Percentiles rank a stretch among this genome's conserved stretches.
These are phyloP conservation scores for Rhizophagus sp. DNA, from an alignment of 192 early-diverging fungal genomes.

Conservation along the genomic window DNA sequence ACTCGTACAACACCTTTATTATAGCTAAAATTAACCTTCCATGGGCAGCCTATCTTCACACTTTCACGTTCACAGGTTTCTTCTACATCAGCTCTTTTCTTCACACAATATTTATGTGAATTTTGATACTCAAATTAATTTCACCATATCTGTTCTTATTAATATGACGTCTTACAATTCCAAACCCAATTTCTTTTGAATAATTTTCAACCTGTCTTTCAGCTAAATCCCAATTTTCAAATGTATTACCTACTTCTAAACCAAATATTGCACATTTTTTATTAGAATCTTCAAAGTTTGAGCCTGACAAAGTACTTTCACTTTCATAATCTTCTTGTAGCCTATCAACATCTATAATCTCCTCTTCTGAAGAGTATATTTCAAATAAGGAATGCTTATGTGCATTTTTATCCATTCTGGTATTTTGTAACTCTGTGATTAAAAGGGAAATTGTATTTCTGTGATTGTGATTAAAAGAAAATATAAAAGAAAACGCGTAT, in stretches of 20 bases:
- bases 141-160: not conserved
- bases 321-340: too few species aligned
- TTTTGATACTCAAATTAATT: not conserved
- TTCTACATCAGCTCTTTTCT: not conserved
- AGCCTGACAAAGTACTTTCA: too few species aligned
- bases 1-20: not conserved
- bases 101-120: not conserved
- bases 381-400: too few species aligned
- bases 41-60: not conserved
- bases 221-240: not conserved
- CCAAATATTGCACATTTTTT: too few species aligned
- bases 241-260: not conserved
- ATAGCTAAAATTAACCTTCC: not conserved
- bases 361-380: too few species aligned
- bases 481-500: too few species aligned
- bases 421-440: too few species aligned
- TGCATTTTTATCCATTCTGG: too few species aligned
- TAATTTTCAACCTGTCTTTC: not conserved
- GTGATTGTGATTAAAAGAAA: too few species aligned
- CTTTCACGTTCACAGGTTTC: not conserved
- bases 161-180: not conserved
- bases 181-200: not conserved
- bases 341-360: too few species aligned
- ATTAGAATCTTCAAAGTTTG: too few species aligned
- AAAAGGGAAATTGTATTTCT: too few species aligned